Conservation (phyloP, 805 yeast genomes). For the Kodamaea kaohsiungensis region DNA sequence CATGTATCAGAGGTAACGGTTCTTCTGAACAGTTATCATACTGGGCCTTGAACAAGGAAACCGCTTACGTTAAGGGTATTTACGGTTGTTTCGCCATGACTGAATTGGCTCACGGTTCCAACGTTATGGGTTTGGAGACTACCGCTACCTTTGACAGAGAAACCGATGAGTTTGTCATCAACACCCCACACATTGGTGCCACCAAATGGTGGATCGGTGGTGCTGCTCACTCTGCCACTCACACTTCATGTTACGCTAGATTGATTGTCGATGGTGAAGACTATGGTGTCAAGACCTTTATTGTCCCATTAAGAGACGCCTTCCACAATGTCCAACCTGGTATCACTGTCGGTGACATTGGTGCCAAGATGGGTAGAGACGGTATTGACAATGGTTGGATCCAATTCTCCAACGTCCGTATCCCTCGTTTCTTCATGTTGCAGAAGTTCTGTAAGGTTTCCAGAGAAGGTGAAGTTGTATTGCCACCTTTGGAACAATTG, state of each 20-base stretch:
- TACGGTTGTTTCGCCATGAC: conserved; percentile 67
- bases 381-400: conserved; percentile 98
- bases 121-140: conserved; percentile 60
- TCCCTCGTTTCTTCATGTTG: conserved; percentile 83
- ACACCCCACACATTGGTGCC: conserved; percentile 90
- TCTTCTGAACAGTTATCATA: conserved; percentile 78
- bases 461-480: conserved; percentile 66
- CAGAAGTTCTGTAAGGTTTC: conserved; percentile 74
- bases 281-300: conserved; percentile 89
- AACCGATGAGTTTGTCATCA: conserved; percentile 67
- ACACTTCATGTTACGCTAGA: conserved; percentile 82
- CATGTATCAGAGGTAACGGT: conserved; percentile 85
- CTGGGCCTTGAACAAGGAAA: conserved; percentile 77
- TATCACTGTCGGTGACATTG: conserved; percentile 85
- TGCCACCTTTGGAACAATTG: conserved; percentile 85
- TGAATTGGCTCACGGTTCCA: conserved; percentile 72
- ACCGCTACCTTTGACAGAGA: conserved; percentile 69
- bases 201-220: conserved; percentile 99
- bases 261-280: conserved; percentile 79
- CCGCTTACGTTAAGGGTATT: conserved; percentile 56
- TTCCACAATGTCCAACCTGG: conserved; percentile 78
- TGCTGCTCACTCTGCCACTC: conserved; percentile 93
- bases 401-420: conserved; percentile 79
- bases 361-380: conserved; percentile 93
- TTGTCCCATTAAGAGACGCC: conserved; percentile 83